A percentile compares a stretch with the other conserved stretches of the same genome.
Conservation (phyloP, 805 yeast species). For the Candida takata region DNA sequence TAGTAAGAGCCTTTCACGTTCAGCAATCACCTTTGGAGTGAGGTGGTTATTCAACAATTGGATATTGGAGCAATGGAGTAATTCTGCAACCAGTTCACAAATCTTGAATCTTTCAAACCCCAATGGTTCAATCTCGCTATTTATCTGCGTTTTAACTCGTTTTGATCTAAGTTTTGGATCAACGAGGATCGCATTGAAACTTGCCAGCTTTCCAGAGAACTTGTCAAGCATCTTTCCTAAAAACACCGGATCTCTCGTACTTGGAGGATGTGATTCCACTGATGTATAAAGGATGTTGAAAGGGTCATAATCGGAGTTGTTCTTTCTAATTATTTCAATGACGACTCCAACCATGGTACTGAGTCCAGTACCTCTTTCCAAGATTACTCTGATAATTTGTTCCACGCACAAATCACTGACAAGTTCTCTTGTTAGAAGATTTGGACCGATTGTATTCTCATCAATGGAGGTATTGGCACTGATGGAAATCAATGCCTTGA, state of each 20-base stretch:
- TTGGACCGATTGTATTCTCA: slow-evolving; percentile 87
- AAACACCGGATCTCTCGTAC: slow-evolving; percentile 83
- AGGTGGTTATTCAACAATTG: slow-evolving; percentile 72
- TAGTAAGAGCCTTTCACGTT: slow-evolving; percentile 61
- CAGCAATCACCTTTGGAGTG: slow-evolving; percentile 59
- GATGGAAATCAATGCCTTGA: slow-evolving; percentile 87
- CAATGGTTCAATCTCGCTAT: slow-evolving; percentile 63
- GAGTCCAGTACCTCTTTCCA: slow-evolving; percentile 65
- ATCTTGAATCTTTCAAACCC: slow-evolving; percentile 93
- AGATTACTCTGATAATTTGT: slow-evolving; percentile 63
- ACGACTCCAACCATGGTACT: slow-evolving; percentile 89
- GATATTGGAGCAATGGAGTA: slow-evolving; percentile 95
- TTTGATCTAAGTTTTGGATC: slow-evolving; percentile 16
- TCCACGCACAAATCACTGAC: slow-evolving; percentile 62
- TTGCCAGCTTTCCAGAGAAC: slow-evolving; percentile 55
- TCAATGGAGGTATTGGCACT: slow-evolving; percentile 86
- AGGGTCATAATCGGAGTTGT: slow-evolving; percentile 90
- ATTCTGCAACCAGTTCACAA: slow-evolving; percentile 89
- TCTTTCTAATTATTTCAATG: slow-evolving; percentile 89
- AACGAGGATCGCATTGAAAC: slow-evolving; percentile 45
- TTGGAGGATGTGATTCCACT: slow-evolving; percentile 79
- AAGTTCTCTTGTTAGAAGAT: slow-evolving; percentile 78
- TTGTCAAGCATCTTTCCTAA: slow-evolving; percentile 73
- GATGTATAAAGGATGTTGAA: slow-evolving; percentile 72
- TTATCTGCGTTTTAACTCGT: slow-evolving; percentile 36